phyloP scores from a whole-genome alignment of 257 asterid species.

The Eustoma russellianum region DNA sequence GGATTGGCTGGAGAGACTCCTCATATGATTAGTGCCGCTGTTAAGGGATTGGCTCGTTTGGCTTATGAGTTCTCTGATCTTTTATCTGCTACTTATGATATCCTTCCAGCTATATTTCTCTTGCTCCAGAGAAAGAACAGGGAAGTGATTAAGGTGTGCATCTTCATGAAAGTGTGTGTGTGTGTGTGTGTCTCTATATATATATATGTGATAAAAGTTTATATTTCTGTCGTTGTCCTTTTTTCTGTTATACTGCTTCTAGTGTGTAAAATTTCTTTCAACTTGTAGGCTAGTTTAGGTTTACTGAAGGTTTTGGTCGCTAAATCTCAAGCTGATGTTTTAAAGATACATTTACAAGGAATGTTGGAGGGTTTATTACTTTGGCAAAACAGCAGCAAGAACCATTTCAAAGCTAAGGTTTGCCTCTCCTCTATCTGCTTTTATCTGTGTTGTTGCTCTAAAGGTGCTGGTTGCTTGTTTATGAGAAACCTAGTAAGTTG shows the following conservation, averaged over 20 bases:
- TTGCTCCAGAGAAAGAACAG: constrained; percentile 73
- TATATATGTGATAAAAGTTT: too few relatives aligned
- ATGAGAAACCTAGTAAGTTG: background rate
- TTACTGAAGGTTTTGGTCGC: constrained; percentile 87
- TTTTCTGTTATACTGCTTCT: constrained; percentile 3
- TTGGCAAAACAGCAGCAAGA: constrained; percentile 74
- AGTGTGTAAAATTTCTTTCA: constrained; percentile 11
- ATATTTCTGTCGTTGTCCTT: background rate
- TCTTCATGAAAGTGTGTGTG: too few relatives aligned
- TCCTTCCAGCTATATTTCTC: constrained; percentile 82
- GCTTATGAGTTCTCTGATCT: constrained; percentile 94
- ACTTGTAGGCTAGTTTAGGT: constrained; percentile 80
- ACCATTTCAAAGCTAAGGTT: constrained; percentile 91
- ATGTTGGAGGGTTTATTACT: constrained; percentile 73
- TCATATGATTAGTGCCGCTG: constrained; percentile 91
- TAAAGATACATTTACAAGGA: constrained; percentile 61
- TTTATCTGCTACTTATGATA: constrained; percentile 52
- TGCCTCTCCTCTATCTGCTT: constrained; percentile 11
- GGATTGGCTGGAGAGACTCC: constrained; percentile 89
- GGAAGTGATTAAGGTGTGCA: constrained; percentile 70
- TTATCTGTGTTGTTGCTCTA: background rate
- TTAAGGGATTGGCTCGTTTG: constrained; percentile 92
- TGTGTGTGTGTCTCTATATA: too few relatives aligned
- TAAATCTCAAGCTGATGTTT: constrained; percentile 64
- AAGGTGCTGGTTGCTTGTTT: background rate